Evolutionary conservation across 345 rosid genomes (phyloP).

Genomic region (Physaria fendleri): DNA sequence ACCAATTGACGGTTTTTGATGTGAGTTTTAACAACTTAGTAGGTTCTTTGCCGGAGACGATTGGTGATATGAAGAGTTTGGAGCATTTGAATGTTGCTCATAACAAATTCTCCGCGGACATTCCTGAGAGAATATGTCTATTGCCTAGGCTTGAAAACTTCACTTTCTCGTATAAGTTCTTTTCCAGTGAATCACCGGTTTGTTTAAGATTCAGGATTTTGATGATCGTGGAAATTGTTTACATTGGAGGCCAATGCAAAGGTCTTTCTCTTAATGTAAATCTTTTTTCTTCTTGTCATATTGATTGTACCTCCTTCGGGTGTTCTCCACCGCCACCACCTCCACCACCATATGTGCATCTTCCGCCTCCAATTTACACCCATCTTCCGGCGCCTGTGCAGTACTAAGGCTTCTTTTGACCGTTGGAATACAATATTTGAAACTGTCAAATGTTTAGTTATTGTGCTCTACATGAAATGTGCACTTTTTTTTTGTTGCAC

Average conservation of each 20-base stretch:
- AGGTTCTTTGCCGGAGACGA: constrained; percentile 57
- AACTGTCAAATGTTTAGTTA: constrained; percentile 14
- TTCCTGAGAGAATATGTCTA: constrained; percentile 56
- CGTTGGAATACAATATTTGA: not conserved
- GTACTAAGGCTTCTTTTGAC: constrained; percentile 8
- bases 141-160: constrained; percentile 70
- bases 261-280: constrained; percentile 52
- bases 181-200: constrained; percentile 46
- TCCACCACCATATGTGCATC: constrained; percentile 5
- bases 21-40: constrained; percentile 58
- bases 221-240: constrained; percentile 68
- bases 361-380: not conserved
- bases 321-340: constrained; percentile 36
- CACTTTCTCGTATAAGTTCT: constrained; percentile 62
- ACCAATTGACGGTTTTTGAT: constrained; percentile 58
- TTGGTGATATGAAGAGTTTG: constrained; percentile 63
- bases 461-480: no score
- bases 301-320: constrained; percentile 47
- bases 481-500: no score
- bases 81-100: constrained; percentile 71
- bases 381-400: constrained; percentile 9
- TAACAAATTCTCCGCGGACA: constrained; percentile 55
- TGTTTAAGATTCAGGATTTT: constrained; percentile 47
- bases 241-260: constrained; percentile 49
- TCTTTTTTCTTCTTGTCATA: constrained; percentile 47